Percentiles rank a stretch among this genome's conserved stretches.
These are phyloP conservation scores for Hapsidospora chrysogenum DNA, from an alignment of 495 filamentous ascomycete species.

Conservation along the genomic window DNA sequence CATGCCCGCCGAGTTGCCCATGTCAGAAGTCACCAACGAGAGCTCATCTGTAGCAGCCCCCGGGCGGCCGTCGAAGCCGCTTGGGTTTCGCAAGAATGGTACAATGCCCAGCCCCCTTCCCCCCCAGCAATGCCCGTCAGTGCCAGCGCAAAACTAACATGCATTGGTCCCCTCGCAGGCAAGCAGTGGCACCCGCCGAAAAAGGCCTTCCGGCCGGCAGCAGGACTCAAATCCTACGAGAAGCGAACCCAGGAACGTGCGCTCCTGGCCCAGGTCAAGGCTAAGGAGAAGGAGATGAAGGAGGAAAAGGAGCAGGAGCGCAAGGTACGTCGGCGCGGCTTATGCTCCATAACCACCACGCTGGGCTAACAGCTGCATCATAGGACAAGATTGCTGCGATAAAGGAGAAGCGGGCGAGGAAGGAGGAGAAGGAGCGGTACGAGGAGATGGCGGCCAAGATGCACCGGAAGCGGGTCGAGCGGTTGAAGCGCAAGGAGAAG, in stretches of 20 bases:
- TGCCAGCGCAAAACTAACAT: too few species aligned
- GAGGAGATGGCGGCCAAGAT: constrained; percentile 95
- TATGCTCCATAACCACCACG: constrained; percentile 1
- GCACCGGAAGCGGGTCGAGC: constrained; percentile 87
- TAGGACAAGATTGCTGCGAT: constrained; percentile 62
- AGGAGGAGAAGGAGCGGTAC: constrained; percentile 86
- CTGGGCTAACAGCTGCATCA: background rate
- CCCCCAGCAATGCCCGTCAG: too few species aligned
- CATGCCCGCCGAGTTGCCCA: too few species aligned
- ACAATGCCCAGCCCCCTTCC: too few species aligned
- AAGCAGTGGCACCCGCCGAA: constrained; percentile 84
- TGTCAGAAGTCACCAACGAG: too few species aligned
- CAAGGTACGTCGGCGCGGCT: constrained; percentile 36
- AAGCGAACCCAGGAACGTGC: constrained; percentile 50
- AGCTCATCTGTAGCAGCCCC: too few species aligned
- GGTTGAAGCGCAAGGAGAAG: constrained; percentile 88
- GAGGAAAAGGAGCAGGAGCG: constrained; percentile 81
- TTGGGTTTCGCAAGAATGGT: constrained; percentile 55
- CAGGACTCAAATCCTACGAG: constrained; percentile 60
- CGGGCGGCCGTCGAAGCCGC: constrained; percentile 14
- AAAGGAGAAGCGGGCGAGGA: constrained; percentile 65
- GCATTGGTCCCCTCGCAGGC: constrained; percentile 49
- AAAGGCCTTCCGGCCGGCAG: constrained; percentile 71
- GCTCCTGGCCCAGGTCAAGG: constrained; percentile 56
- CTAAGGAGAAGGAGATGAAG: constrained; percentile 87